Base-by-base conservation (phyloP, 2,329 filamentous ascomycete genomes). In the Mariannaea sp. region DNA sequence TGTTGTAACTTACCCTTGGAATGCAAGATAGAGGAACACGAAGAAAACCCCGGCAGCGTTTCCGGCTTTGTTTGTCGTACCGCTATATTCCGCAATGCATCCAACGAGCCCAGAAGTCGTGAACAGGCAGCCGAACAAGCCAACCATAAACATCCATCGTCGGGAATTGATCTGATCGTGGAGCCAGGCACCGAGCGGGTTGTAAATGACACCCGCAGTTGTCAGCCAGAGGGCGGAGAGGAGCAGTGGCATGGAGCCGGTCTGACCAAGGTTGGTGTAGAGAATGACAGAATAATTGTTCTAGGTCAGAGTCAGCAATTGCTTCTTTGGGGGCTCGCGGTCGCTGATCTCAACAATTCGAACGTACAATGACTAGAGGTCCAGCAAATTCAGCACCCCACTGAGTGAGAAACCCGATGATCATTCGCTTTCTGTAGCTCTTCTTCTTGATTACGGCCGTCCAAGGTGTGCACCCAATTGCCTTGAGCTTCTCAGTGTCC, bases 301-400 rank as follows among this genome's bases (percentile, higher is more conserved):
- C 76, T 78, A 20, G 7, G 13, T 7, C 13, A 5, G 13, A 6
- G 36, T 41, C 16, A 35, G 30, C 3, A 26, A 38, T 5, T 5
- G 20, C 33, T 14, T 4, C 22, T 24, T 10, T 5, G 8, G n/a
- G n/a, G n/a, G n/a, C n/a, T n/a, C n/a, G n/a, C n/a, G n/a, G n/a
- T n/a, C n/a, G n/a, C n/a, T 2, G 12, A 7, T 10, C 12, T 1
- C 24, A 9, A n/a, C n/a, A 6, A 10, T 1, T 27, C 35, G n/a
- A 22, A 71, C 76, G 64, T 50, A 78, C 76, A 49, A 80, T 80
- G 13, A 81, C 76, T 1, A 81, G 68, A 9, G 77, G 76, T 0
- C 78, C 78, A n/a, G 73, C 76, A 60, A 80, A 80, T 47, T 80
- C 77, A 2, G 78, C 77, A 17, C 77, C 78, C 76, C 77, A 81